Conservation (phyloP, 2,329 filamentous ascomycete genomes). For the Trichoderma gracile region DNA sequence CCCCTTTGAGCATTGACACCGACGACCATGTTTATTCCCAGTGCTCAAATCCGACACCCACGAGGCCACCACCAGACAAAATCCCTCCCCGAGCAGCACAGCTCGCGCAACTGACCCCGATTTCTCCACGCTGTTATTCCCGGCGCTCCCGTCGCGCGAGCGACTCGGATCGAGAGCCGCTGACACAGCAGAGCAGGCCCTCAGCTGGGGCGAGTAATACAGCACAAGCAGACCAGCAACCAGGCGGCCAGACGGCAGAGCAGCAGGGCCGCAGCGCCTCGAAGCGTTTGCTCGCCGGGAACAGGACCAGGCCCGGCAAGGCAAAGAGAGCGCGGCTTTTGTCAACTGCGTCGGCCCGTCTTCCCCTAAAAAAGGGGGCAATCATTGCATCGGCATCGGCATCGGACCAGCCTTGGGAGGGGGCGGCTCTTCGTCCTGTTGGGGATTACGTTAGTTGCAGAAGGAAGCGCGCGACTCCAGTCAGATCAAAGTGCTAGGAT, state of each 20-base stretch:
- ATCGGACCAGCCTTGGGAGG: slow-evolving; percentile 14
- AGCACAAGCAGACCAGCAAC: background rate
- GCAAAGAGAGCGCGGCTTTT: background rate
- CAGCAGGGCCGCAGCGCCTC: background rate
- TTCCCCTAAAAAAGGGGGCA: slow-evolving; percentile 2
- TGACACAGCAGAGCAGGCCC: background rate
- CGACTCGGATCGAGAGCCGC: slow-evolving; percentile 7
- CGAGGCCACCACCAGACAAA: slow-evolving; percentile 9
- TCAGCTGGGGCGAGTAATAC: background rate
- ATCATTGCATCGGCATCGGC: background rate
- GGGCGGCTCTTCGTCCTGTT: background rate
- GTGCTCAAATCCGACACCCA: slow-evolving; percentile 31
- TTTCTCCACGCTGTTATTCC: slow-evolving; percentile 17
- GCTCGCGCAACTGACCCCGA: slow-evolving; percentile 7
- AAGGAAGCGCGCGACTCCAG: background rate
- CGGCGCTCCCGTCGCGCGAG: slow-evolving; percentile 9
- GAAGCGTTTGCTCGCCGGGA: background rate
- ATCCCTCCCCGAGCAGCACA: slow-evolving; percentile 5
- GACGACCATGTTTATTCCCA: slow-evolving; percentile 31
- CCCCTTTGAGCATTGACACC: slow-evolving; percentile 5
- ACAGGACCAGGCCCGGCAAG: background rate
- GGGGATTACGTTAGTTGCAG: slow-evolving; percentile 12
- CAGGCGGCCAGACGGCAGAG: background rate
- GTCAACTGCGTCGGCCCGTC: background rate
- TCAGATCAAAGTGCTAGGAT: slow-evolving; percentile 8